These are phyloP conservation scores for Flaveria robusta DNA, from an alignment of 129 eudicot species.

Conservation along the genomic window DNA sequence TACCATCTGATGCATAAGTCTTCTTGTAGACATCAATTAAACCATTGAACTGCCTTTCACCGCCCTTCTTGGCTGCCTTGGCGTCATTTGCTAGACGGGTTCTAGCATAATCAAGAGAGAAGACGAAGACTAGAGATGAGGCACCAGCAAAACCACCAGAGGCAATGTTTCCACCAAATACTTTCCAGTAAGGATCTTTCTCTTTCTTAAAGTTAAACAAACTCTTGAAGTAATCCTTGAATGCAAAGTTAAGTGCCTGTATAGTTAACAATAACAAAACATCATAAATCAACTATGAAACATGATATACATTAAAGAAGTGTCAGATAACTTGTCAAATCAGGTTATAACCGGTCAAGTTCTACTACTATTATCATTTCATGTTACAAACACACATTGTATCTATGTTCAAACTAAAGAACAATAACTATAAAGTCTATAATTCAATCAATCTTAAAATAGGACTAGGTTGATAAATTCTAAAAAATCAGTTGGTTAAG, in stretches of 20 bases:
- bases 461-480: neutral
- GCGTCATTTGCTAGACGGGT: constrained; percentile 64
- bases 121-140: constrained; percentile 56
- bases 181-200: constrained; percentile 61
- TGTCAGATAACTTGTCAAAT: no score
- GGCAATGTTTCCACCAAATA: constrained; percentile 60
- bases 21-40: constrained; percentile 60
- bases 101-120: constrained; percentile 63
- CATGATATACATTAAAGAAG: no score
- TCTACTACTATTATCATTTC: neutral
- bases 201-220: constrained; percentile 60
- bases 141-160: constrained; percentile 77
- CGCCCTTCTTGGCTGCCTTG: constrained; percentile 63
- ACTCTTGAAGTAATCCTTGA: constrained; percentile 68
- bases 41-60: constrained; percentile 65
- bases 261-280: neutral
- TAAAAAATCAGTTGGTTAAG: neutral
- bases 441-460: no score
- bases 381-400: no score
- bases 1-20: constrained; percentile 49
- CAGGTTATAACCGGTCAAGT: neutral
- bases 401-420: neutral
- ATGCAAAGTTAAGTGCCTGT: constrained; percentile 70
- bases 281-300: neutral
- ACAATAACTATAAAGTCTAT: no score